Conservation (phyloP, 2,329 filamentous ascomycete genomes). For the Hymenoscyphus linearis region DNA sequence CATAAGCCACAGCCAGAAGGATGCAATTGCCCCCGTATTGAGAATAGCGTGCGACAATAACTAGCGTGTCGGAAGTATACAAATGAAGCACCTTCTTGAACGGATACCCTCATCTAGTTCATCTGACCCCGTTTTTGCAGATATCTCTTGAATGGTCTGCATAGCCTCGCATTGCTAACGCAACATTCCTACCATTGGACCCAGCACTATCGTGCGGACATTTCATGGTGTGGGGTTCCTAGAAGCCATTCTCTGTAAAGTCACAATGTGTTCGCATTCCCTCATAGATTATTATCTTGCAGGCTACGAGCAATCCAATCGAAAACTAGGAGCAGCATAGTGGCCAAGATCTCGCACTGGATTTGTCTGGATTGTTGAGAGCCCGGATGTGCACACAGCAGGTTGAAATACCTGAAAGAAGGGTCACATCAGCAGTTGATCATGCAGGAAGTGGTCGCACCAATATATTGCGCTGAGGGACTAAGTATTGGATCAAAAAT, state of each 20-base stretch:
- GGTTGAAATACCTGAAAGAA: not conserved
- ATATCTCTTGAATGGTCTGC: not conserved
- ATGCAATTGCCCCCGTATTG: not conserved
- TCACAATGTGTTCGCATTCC: not conserved
- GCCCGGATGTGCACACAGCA: not conserved
- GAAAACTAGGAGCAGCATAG: not conserved
- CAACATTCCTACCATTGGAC: not conserved
- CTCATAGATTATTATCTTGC: not conserved
- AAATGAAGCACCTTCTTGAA: not conserved
- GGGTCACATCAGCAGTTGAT: not conserved
- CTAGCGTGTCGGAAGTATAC: not conserved
- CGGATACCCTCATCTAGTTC: not conserved
- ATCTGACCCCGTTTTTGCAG: not conserved
- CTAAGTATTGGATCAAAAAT: not conserved
- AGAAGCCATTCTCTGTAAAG: not conserved
- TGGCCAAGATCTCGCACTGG: not conserved
- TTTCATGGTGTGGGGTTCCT: not conserved
- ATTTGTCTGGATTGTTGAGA: not conserved
- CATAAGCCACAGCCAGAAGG: not conserved
- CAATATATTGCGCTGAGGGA: not conserved
- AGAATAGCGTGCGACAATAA: not conserved
- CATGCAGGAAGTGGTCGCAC: not conserved
- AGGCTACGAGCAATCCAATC: not conserved
- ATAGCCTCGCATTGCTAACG: not conserved
- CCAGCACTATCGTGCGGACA: not conserved